A percentile compares a stretch with the other conserved stretches of the same genome.
Evolutionary conservation across 495 filamentous ascomycete species (phyloP).

Genomic region (Neurospora tetraspora): DNA sequence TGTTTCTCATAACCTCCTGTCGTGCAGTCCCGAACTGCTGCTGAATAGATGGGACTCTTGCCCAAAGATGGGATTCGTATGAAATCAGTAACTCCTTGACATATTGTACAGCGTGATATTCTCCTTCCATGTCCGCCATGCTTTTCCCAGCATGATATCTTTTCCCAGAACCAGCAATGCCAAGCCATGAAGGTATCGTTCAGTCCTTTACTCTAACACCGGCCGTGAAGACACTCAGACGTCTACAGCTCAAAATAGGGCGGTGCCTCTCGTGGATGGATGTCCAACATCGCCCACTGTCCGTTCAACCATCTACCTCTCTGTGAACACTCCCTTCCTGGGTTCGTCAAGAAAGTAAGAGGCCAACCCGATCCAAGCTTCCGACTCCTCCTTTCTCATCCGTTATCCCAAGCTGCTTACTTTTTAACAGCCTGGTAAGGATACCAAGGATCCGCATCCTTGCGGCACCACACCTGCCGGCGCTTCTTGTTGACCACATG

Average conservation of each 20-base stretch:
- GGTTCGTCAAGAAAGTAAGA: background rate
- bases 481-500: slow-evolving; percentile 69
- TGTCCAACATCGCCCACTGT: background rate
- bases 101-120: background rate
- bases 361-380: background rate
- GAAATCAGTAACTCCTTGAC: background rate
- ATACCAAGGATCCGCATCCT: slow-evolving; percentile 70
- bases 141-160: background rate
- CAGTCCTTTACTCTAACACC: background rate
- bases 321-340: background rate
- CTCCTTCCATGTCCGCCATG: background rate
- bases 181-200: background rate
- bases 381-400: background rate
- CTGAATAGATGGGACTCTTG: background rate
- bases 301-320: background rate
- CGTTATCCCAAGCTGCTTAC: background rate
- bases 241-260: background rate
- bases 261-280: background rate
- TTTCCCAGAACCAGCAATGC: background rate
- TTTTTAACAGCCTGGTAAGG: slow-evolving; percentile 42
- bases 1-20: background rate
- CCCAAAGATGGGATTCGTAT: background rate
- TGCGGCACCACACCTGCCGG: slow-evolving; percentile 76
- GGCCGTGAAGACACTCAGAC: background rate
- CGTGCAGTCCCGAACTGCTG: background rate